phyloP scores from a whole-genome alignment of 2,329 filamentous ascomycete genomes.

The Ilyonectria robusta region DNA sequence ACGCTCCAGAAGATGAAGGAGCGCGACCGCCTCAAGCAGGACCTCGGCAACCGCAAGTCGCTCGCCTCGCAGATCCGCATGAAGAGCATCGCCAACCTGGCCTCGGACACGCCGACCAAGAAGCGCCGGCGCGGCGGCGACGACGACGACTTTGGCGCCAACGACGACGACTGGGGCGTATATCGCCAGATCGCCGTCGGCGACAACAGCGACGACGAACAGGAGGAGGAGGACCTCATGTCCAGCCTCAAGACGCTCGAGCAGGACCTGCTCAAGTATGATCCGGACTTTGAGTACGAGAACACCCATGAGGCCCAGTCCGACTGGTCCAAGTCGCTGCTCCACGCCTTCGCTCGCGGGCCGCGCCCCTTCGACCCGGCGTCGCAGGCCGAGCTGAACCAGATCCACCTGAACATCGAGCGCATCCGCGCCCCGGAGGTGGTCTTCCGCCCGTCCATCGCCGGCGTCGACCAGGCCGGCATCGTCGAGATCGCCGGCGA shows the following conservation, averaged over 20 bases:
- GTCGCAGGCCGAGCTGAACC: conserved; percentile 83
- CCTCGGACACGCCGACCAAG: conserved; percentile 87
- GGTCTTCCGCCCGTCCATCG: conserved; percentile 92
- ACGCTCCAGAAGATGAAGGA: conserved; percentile 91
- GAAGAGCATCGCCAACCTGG: conserved; percentile 97
- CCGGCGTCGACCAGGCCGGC: conserved; percentile 92
- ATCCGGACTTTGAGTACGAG: conserved; percentile 91
- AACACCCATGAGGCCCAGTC: conserved; percentile 92
- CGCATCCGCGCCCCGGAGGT: conserved; percentile 95
- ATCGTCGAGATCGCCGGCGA: conserved; percentile 93
- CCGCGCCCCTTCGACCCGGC: conserved; percentile 88
- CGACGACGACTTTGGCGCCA: conserved; percentile 96
- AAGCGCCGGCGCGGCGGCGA: conserved; percentile 90
- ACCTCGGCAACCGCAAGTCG: conserved; percentile 96
- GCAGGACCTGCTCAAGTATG: conserved; percentile 86
- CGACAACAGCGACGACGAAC: conserved; percentile 86
- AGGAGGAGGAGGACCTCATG: conserved; percentile 90
- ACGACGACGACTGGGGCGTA: conserved; percentile 98
- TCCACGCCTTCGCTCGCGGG: conserved; percentile 92
- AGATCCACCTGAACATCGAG: conserved; percentile 96
- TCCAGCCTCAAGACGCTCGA: conserved; percentile 83
- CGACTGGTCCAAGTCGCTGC: conserved; percentile 93
- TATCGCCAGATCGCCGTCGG: conserved; percentile 94
- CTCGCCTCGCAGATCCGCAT: conserved; percentile 97
- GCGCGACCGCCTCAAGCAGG: conserved; percentile 90